phyloP scores from a whole-genome alignment of 1,284 basidiomycete species.

The Schizophyllum amplum region DNA sequence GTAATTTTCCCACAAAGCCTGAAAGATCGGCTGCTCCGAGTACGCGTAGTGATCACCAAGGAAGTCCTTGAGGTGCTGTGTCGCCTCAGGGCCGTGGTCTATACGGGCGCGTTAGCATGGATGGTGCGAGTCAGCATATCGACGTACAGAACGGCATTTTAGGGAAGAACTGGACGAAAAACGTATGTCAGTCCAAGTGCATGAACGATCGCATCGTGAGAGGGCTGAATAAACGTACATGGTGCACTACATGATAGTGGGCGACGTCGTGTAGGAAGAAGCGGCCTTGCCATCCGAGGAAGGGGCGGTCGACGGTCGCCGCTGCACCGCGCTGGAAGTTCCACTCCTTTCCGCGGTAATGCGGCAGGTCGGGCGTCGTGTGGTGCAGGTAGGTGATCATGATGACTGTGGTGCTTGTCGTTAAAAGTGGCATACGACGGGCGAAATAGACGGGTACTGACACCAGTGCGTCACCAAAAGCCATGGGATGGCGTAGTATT shows the following conservation, averaged over 20 bases:
- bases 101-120: conserved; percentile 12
- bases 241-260: conserved; percentile 42
- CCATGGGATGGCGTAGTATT: conserved; percentile 53
- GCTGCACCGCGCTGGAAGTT: conserved; percentile 43
- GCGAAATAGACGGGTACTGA: conserved; percentile 17
- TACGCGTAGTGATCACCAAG: conserved; percentile 45
- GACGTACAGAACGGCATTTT: conserved; percentile 42
- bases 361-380: conserved; percentile 39
- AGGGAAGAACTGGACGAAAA: conserved; percentile 35
- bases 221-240: conserved; percentile 21
- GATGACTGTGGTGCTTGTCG: conserved; percentile 27
- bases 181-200: conserved; percentile 1
- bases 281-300: conserved; percentile 44
- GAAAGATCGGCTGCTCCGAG: conserved; percentile 40
- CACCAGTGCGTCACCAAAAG: conserved; percentile 51
- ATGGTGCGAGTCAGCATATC: background rate
- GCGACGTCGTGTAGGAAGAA: conserved; percentile 50
- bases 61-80: conserved; percentile 40
- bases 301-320: conserved; percentile 38
- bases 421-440: background rate
- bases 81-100: conserved; percentile 45
- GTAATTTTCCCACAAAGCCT: conserved; percentile 48
- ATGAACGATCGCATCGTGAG: too few species aligned
- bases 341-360: conserved; percentile 49
- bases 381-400: conserved; percentile 52